phyloP scores from a whole-genome alignment of 257 asterid species.

The Forsythia suspensa region DNA sequence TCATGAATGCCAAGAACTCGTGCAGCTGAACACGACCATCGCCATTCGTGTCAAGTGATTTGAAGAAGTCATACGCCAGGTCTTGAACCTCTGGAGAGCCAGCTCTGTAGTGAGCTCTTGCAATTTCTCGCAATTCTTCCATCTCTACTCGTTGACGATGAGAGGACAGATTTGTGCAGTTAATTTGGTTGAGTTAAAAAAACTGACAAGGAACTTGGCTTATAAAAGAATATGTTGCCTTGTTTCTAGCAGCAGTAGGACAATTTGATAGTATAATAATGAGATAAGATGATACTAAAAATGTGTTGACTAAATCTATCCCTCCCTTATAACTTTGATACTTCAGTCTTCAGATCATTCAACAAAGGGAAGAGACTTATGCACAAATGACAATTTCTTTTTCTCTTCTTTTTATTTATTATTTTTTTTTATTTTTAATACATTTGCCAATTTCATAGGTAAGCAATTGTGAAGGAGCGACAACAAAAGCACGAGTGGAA shows the following conservation, averaged over 20 bases:
- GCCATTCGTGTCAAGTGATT: conserved; percentile 24
- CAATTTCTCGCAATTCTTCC: conserved; percentile 32
- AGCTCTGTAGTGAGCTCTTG: conserved; percentile 28
- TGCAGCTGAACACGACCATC: conserved; percentile 20
- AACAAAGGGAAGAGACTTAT: too few species aligned
- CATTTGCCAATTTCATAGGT: too few species aligned
- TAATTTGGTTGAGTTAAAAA: too few species aligned
- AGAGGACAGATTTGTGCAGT: background rate
- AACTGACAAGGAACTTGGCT: background rate
- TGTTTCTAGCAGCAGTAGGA: background rate
- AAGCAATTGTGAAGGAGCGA: background rate
- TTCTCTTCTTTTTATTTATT: too few species aligned
- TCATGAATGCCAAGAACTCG: conserved; percentile 30
- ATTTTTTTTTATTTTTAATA: too few species aligned
- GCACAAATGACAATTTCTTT: too few species aligned
- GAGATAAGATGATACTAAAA: too few species aligned
- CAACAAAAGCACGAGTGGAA: background rate
- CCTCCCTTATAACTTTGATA: too few species aligned
- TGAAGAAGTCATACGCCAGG: conserved; percentile 12
- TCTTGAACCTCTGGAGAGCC: conserved; percentile 30
- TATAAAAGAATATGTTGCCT: background rate
- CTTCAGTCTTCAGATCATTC: too few species aligned
- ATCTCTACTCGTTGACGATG: background rate
- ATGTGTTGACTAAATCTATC: too few species aligned
- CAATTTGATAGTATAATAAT: too few species aligned